phyloP scores from a whole-genome alignment of 2,329 filamentous ascomycete genomes.

The Aspergillus versicolor region DNA sequence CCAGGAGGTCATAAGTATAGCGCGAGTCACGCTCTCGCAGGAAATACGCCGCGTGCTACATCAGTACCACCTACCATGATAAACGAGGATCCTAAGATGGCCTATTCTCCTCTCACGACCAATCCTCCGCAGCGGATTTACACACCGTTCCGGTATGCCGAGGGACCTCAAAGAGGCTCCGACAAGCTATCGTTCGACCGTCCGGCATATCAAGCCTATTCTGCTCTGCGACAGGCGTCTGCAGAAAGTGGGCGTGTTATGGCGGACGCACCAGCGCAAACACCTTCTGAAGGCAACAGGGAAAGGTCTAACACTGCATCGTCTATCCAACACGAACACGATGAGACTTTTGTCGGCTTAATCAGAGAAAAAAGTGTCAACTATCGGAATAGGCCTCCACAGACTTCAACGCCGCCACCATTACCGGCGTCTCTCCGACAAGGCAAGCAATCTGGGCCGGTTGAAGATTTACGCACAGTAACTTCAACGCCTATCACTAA shows the following conservation, averaged over 20 bases:
- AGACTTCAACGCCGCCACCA: conserved; percentile 25
- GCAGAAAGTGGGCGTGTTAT: conserved; percentile 46
- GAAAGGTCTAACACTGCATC: conserved; percentile 18
- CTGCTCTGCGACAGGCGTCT: conserved; percentile 46
- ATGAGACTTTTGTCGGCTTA: conserved; percentile 49
- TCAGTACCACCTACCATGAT: conserved; percentile 27
- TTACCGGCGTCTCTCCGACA: conserved; percentile 34
- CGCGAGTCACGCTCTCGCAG: neutral
- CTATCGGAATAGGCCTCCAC: conserved; percentile 33
- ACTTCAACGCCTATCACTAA: conserved; percentile 34
- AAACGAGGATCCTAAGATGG: conserved; percentile 20
- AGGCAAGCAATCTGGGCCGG: conserved; percentile 23
- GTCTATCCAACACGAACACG: conserved; percentile 31
- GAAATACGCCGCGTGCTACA: conserved; percentile 19
- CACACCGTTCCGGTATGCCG: conserved; percentile 46
- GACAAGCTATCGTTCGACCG: conserved; percentile 39
- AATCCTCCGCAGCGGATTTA: conserved; percentile 44
- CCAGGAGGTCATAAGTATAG: conserved; percentile 14
- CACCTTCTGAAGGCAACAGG: neutral
- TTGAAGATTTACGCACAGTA: conserved; percentile 38
- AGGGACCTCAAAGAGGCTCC: conserved; percentile 43
- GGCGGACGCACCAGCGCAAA: conserved; percentile 28
- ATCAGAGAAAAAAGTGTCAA: conserved; percentile 47
- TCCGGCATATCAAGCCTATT: conserved; percentile 49
- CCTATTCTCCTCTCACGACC: conserved; percentile 30